A percentile compares a stretch with the other conserved stretches of the same genome.
These are phyloP conservation scores for Irpex sp. DNA, from an alignment of 1,284 basidiomycete species.

Conservation along the genomic window DNA sequence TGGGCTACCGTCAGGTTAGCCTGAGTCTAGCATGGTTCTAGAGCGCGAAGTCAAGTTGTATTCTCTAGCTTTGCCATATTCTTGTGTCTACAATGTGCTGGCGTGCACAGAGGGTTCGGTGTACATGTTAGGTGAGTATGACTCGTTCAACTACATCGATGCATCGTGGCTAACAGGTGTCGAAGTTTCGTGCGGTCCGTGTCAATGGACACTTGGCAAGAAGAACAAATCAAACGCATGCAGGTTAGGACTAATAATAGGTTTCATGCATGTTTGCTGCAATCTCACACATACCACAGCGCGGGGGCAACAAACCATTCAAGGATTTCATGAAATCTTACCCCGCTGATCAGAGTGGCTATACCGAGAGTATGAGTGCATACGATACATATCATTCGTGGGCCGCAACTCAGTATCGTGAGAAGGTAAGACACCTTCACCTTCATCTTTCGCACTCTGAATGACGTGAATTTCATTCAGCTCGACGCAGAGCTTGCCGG, in stretches of 20 bases:
- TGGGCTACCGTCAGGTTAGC: slow-evolving; percentile 81
- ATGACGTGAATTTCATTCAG: slow-evolving; percentile 33
- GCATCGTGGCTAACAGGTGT: slow-evolving; percentile 13
- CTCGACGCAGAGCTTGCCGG: slow-evolving; percentile 68
- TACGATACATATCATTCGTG: slow-evolving; percentile 88
- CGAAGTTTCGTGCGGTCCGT: slow-evolving; percentile 87
- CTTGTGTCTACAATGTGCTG: slow-evolving; percentile 90
- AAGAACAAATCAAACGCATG: slow-evolving; percentile 88
- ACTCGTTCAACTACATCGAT: slow-evolving; percentile 3
- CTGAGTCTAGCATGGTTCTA: slow-evolving; percentile 10
- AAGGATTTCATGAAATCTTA: slow-evolving; percentile 77
- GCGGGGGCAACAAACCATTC: slow-evolving; percentile 85
- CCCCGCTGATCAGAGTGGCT: slow-evolving; percentile 67
- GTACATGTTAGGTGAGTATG: slow-evolving; percentile 74
- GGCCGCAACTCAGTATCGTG: slow-evolving; percentile 88
- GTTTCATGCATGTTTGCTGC: not conserved
- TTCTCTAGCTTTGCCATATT: slow-evolving; percentile 73
- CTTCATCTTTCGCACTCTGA: slow-evolving; percentile 5
- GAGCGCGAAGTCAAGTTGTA: slow-evolving; percentile 11
- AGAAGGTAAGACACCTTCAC: slow-evolving; percentile 60
- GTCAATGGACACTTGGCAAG: slow-evolving; percentile 96
- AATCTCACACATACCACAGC: slow-evolving; percentile 37
- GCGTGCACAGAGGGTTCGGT: slow-evolving; percentile 84
- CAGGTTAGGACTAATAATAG: slow-evolving; percentile 45
- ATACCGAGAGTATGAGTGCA: slow-evolving; percentile 62